Conservation (phyloP, 495 filamentous ascomycete species). For the Podospora australis region DNA sequence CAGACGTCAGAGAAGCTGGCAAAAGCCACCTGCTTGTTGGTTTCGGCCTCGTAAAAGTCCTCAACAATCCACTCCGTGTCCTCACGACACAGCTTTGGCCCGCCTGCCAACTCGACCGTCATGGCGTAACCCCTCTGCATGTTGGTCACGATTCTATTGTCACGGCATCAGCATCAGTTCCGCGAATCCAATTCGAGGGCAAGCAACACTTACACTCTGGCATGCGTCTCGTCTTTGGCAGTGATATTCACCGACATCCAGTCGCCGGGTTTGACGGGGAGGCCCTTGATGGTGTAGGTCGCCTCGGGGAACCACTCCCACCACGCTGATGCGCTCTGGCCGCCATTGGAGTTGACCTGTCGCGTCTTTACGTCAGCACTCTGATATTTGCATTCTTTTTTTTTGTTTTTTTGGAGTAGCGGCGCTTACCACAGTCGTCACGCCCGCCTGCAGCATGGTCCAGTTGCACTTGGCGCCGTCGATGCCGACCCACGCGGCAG, state of each 20-base stretch:
- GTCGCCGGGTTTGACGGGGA: conserved; percentile 49
- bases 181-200: not conserved
- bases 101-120: conserved; percentile 36
- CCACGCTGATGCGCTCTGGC: conserved; percentile 42
- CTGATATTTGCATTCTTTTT: not conserved
- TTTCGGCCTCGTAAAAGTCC: conserved; percentile 23
- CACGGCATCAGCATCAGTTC: no score
- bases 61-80: conserved; percentile 39
- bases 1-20: conserved; percentile 30
- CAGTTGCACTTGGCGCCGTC: conserved; percentile 25
- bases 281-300: conserved; percentile 41
- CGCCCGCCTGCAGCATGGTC: conserved; percentile 23
- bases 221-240: conserved; percentile 36
- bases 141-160: conserved; percentile 41
- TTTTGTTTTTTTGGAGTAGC: not conserved
- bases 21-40: conserved; percentile 23
- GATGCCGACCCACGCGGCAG: conserved; percentile 25
- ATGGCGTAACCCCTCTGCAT: conserved; percentile 40
- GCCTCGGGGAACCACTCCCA: conserved; percentile 58
- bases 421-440: conserved; percentile 23
- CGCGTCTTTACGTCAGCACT: not conserved
- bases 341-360: conserved; percentile 25
- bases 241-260: conserved; percentile 47
- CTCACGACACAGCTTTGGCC: conserved; percentile 22
- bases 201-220: conserved; percentile 28